Base-by-base conservation (phyloP, 2,329 filamentous ascomycete genomes). In the Cladosporium sp. region DNA sequence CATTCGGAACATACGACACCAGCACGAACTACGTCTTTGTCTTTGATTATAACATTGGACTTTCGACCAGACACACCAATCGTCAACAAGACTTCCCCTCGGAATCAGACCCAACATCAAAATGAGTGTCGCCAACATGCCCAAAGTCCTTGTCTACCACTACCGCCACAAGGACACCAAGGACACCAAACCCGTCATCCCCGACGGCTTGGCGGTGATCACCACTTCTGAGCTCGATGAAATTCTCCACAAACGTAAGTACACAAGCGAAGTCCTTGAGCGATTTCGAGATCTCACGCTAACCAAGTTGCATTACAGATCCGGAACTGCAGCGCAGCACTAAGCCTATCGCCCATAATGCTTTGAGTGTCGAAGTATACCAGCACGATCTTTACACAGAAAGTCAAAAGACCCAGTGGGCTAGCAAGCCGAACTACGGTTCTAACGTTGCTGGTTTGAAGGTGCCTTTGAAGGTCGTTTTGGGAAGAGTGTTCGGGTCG, bases 81-180 rank as follows among this genome's bases (percentile, higher is more conserved):
- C 3, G 8, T 12, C 11, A 34, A 2, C 30, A 34, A 34, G 30
- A 12, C 30, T 8, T 8, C 9, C 30, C 6, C 30, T 34, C 8
- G 2, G 11, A 12, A 3, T 5, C 30, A 34, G 8, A 3, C 9
- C 11, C 30, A 34, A 30, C 6, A n/a, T 22, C 43, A 11, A 45
- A 15, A 28, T 5, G 30, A 28, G 28, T 25, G 8, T 34, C 61
- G 25, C n/a, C 39, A 49, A 36, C 20, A 60, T 54, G 61, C 42
- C 57, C 42, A 64, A 63, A 55, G 59, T 69, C 30, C 59, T 69
- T 9, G 66, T 69, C 22, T 68, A 69, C 54, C 64, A 68, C 34
- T 57, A 66, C 55, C 62, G 55, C 28, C 56, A 51, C 36, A 43
- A 60, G 15, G 60, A 51, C 47, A 15, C 42, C 36, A 43, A 60